phyloP scores from a whole-genome alignment of 768 basidiomycete genomes.

The button mushroom (Agaricus bisporus) region DNA sequence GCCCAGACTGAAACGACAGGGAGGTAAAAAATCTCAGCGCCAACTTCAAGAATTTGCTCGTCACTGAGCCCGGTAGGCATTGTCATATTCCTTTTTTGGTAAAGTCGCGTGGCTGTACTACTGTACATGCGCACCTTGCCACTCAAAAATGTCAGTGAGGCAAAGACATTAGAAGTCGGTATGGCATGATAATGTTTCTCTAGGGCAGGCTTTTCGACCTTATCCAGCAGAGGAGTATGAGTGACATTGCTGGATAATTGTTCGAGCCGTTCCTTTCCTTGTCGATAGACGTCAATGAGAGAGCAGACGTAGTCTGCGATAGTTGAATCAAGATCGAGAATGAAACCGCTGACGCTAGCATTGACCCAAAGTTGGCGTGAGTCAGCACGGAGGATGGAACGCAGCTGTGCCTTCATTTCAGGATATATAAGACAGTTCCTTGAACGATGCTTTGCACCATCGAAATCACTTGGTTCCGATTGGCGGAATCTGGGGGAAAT shows the following conservation, averaged over 20 bases:
- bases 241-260: conserved; percentile 53
- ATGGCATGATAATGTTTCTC: conserved; percentile 31
- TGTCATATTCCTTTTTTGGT: conserved; percentile 31
- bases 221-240: conserved; percentile 28
- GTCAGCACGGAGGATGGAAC: conserved; percentile 41
- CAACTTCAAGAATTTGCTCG: conserved; percentile 45
- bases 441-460: conserved; percentile 58
- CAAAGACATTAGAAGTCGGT: conserved; percentile 55
- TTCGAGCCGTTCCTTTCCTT: conserved; percentile 74
- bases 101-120: conserved; percentile 31
- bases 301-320: conserved; percentile 77
- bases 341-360: conserved; percentile 77
- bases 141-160: conserved; percentile 73
- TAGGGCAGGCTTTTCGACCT: conserved; percentile 13
- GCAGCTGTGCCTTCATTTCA: conserved; percentile 71
- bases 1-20: conserved; percentile 79
- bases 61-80: conserved; percentile 39
- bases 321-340: conserved; percentile 76
- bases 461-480: conserved; percentile 61
- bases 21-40: conserved; percentile 62
- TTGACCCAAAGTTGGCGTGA: conserved; percentile 53
- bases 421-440: conserved; percentile 75
- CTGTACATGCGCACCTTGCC: conserved; percentile 78
- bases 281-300: conserved; percentile 79
- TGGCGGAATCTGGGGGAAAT: conserved; percentile 68